Evolutionary conservation across 257 asterid species (phyloP).

Genomic region (Cordia subcordata): DNA sequence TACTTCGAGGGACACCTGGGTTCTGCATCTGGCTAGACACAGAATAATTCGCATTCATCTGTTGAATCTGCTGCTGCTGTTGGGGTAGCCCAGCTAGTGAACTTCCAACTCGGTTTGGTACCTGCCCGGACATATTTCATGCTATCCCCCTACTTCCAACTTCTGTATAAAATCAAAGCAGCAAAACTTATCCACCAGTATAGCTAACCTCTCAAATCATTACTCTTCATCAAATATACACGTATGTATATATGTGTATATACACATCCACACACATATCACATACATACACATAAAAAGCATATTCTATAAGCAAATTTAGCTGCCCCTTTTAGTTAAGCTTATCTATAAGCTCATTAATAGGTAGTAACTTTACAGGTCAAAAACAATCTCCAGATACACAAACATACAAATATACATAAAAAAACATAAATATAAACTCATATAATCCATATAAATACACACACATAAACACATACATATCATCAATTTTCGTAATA

Average conservation of each 20-base stretch:
- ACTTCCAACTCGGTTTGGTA: not conserved
- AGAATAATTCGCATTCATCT: constrained; percentile 16
- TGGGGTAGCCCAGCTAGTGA: not conserved
- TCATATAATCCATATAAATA: not conserved
- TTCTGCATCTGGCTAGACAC: constrained; percentile 61
- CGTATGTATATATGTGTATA: no score
- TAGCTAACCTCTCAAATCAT: no score
- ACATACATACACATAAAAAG: no score
- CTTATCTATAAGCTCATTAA: no score
- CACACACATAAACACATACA: not conserved
- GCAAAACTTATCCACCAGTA: not conserved
- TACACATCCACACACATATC: no score
- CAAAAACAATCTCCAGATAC: no score
- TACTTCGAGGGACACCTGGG: constrained; percentile 41
- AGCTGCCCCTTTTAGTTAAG: no score
- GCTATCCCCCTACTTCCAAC: not conserved
- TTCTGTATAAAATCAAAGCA: not conserved
- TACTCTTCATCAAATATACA: no score
- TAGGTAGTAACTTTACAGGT: no score
- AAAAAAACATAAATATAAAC: not conserved
- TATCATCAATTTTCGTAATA: not conserved
- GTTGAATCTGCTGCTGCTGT: not conserved
- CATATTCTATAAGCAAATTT: no score
- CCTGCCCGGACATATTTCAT: constrained; percentile 2
- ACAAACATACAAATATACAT: no score